phyloP scores from a whole-genome alignment of 371 early-diverging fungal genomes.

The Mycotypha africana region DNA sequence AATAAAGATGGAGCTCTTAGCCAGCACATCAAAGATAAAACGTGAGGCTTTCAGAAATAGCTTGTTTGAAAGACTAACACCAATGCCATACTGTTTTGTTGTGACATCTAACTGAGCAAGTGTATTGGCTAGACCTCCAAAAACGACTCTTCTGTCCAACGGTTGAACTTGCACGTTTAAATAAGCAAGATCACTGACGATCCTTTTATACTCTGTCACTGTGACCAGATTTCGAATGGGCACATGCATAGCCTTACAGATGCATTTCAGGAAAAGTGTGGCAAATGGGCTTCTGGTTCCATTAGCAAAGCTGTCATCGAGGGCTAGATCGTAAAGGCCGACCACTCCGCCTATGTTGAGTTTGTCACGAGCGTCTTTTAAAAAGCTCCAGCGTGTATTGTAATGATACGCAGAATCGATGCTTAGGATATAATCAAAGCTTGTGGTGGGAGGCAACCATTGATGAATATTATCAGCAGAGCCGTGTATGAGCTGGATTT shows the following conservation, averaged over 20 bases:
- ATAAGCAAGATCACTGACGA: constrained; percentile 11
- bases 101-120: constrained; percentile 4
- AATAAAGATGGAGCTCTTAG: constrained; percentile 6
- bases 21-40: constrained; percentile 10
- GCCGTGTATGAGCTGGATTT: constrained; percentile 18
- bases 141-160: constrained; percentile 9
- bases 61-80: constrained; percentile 7
- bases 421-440: constrained; percentile 40
- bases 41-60: constrained; percentile 6
- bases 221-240: constrained; percentile 28
- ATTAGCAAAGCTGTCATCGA: no score
- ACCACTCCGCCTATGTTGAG: constrained; percentile 30
- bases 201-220: constrained; percentile 11
- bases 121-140: constrained; percentile 18
- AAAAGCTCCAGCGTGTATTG: constrained; percentile 44
- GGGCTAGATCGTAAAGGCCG: constrained; percentile 34
- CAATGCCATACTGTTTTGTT: constrained; percentile 6
- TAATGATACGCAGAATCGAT: constrained; percentile 60
- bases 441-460: background rate
- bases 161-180: constrained; percentile 7
- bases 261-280: no score
- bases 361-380: constrained; percentile 21
- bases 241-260: constrained; percentile 16
- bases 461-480: constrained; percentile 25
- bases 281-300: no score